These are phyloP conservation scores for Leishmania gerbilli DNA, from an alignment of 208 protist genomes.

Conservation along the genomic window DNA sequence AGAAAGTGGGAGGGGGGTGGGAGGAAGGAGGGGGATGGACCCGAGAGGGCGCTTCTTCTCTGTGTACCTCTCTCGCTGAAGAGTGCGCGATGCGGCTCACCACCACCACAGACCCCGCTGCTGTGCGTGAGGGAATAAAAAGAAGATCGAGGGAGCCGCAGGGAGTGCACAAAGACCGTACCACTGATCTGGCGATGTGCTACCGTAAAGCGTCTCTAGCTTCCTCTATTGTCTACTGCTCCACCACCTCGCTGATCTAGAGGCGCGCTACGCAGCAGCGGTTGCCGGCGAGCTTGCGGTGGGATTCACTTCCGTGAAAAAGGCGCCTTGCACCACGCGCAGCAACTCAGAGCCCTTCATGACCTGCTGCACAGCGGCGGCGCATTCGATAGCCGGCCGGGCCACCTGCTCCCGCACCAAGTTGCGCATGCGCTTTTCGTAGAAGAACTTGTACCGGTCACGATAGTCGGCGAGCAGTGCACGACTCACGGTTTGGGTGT, in stretches of 20 bases:
- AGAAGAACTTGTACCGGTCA: slow-evolving; percentile 54
- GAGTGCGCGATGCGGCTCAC: neutral
- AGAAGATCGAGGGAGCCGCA: neutral
- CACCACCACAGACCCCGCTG: neutral
- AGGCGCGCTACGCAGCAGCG: neutral
- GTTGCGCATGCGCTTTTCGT: slow-evolving; percentile 59
- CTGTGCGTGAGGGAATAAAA: neutral
- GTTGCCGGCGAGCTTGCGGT: neutral
- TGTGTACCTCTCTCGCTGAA: neutral
- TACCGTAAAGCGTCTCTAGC: neutral
- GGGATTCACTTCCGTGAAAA: slow-evolving; percentile 22
- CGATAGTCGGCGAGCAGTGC: slow-evolving; percentile 52
- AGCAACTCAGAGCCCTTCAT: slow-evolving; percentile 28
- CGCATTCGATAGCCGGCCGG: slow-evolving; percentile 27
- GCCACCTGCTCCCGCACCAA: slow-evolving; percentile 44
- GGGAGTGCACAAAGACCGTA: neutral
- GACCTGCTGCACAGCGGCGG: slow-evolving; percentile 24
- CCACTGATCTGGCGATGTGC: neutral
- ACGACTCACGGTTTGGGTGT: slow-evolving; percentile 50
- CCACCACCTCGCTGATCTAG: neutral
- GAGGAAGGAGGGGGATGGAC: neutral
- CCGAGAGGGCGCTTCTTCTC: neutral
- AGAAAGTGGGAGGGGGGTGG: neutral
- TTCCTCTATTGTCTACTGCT: neutral
- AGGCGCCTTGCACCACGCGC: slow-evolving; percentile 32